These are phyloP conservation scores for Cladophialophora exuberans DNA, from an alignment of 2,329 filamentous ascomycete genomes.

Conservation along the genomic window DNA sequence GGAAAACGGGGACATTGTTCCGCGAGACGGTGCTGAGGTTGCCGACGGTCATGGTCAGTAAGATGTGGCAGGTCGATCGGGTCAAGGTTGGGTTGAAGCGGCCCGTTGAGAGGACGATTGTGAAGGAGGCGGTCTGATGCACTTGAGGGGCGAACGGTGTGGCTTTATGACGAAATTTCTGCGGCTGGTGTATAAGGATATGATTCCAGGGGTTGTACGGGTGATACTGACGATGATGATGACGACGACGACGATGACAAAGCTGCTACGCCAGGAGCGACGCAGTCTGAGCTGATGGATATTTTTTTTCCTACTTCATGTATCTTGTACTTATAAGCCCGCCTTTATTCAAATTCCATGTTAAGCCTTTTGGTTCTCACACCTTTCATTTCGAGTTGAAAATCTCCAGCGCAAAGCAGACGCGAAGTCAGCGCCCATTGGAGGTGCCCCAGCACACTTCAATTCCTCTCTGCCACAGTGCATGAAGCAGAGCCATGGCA, in stretches of 20 bases:
- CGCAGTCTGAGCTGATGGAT: no score
- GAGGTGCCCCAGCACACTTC: background rate
- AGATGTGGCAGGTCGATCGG: slow-evolving; percentile 41
- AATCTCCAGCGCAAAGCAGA: background rate
- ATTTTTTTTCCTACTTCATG: no score
- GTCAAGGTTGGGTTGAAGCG: slow-evolving; percentile 37
- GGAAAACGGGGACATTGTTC: slow-evolving; percentile 45
- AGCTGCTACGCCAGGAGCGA: no score
- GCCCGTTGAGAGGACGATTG: background rate
- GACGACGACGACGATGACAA: no score
- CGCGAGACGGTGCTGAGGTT: slow-evolving; percentile 51
- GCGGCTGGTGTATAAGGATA: no score
- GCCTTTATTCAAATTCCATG: no score
- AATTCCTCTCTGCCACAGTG: slow-evolving; percentile 19
- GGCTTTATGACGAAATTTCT: background rate
- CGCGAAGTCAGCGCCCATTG: no score
- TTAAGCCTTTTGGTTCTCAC: no score
- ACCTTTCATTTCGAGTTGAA: no score
- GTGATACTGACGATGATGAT: no score
- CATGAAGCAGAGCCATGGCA: slow-evolving; percentile 17
- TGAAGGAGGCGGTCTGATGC: background rate
- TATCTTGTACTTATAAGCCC: no score
- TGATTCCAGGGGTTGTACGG: no score
- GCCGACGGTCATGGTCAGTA: slow-evolving; percentile 42
- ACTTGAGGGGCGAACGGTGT: background rate